phyloP scores from a whole-genome alignment of 352 stramenopile species.

The Peronospora destructor region DNA sequence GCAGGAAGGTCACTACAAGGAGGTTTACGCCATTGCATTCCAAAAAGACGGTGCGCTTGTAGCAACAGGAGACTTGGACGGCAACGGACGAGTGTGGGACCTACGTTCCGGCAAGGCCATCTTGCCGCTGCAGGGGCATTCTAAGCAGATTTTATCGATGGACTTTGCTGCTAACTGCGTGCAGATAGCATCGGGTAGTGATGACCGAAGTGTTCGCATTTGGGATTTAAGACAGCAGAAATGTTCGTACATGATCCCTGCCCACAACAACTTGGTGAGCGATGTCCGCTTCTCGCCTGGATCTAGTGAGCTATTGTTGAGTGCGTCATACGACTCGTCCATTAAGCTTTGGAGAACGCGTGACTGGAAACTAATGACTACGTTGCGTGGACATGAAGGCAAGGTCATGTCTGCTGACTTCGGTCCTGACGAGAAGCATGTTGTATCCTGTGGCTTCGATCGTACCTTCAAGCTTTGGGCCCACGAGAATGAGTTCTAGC shows the following conservation, averaged over 20 bases:
- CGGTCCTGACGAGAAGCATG: conserved; percentile 78
- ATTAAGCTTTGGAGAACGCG: conserved; percentile 92
- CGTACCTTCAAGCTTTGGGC: conserved; percentile 91
- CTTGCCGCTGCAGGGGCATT: conserved; percentile 88
- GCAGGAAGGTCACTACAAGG: conserved; percentile 94
- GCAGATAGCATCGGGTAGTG: conserved; percentile 89
- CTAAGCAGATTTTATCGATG: conserved; percentile 90
- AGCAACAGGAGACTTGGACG: conserved; percentile 92
- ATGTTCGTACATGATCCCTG: conserved; percentile 89
- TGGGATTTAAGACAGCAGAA: conserved; percentile 93
- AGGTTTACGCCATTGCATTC: conserved; percentile 94
- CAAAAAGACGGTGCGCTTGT: conserved; percentile 91
- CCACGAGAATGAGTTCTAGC: conserved; percentile 84
- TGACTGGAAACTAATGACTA: conserved; percentile 88
- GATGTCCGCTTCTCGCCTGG: conserved; percentile 83
- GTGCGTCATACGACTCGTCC: conserved; percentile 91
- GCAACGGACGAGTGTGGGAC: conserved; percentile 94
- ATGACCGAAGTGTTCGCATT: conserved; percentile 93
- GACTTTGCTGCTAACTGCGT: conserved; percentile 93
- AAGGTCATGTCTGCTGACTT: conserved; percentile 94
- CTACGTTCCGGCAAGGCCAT: conserved; percentile 92
- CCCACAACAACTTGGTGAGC: conserved; percentile 92
- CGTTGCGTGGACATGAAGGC: conserved; percentile 89
- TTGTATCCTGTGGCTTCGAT: conserved; percentile 88
- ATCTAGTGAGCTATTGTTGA: conserved; percentile 85